Evolutionary conservation across 2,329 filamentous ascomycete genomes (phyloP).

Genomic region (Fusarium kyushuense): DNA sequence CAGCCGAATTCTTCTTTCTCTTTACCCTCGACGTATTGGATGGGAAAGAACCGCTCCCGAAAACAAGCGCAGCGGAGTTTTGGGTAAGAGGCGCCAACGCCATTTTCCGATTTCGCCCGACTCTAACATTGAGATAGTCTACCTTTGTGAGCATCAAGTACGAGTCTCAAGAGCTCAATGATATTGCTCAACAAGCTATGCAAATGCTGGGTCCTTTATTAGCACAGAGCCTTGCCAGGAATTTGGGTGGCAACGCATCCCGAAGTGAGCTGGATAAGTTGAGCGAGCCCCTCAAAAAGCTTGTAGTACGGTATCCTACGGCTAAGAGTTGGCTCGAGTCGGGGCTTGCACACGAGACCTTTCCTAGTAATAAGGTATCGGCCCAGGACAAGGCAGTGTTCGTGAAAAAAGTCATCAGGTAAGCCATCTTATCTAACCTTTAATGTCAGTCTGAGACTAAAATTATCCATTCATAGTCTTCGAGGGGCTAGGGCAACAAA

Average conservation of each 20-base stretch:
- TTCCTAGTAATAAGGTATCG: constrained; percentile 70
- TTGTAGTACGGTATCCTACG: constrained; percentile 67
- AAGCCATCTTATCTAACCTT: background rate
- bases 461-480: constrained; percentile 57
- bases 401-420: constrained; percentile 74
- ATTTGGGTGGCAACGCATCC: constrained; percentile 75
- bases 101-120: too few species aligned
- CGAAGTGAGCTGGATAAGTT: constrained; percentile 79
- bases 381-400: constrained; percentile 72
- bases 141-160: constrained; percentile 64
- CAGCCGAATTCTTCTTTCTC: constrained; percentile 75
- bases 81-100: constrained; percentile 66
- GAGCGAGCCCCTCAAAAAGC: constrained; percentile 76
- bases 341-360: constrained; percentile 66
- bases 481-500: constrained; percentile 74
- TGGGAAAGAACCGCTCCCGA: constrained; percentile 79
- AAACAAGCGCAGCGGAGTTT: constrained; percentile 78
- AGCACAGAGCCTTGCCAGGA: constrained; percentile 69
- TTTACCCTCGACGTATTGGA: constrained; percentile 78
- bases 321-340: constrained; percentile 73
- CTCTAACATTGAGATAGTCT: constrained; percentile 54
- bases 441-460: background rate
- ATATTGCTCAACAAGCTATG: constrained; percentile 63
- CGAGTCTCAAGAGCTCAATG: constrained; percentile 57
- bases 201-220: constrained; percentile 71